Evolutionary conservation across 2,329 filamentous ascomycete species (phyloP).

Genomic region (Chaetoscypha palmicola): DNA sequence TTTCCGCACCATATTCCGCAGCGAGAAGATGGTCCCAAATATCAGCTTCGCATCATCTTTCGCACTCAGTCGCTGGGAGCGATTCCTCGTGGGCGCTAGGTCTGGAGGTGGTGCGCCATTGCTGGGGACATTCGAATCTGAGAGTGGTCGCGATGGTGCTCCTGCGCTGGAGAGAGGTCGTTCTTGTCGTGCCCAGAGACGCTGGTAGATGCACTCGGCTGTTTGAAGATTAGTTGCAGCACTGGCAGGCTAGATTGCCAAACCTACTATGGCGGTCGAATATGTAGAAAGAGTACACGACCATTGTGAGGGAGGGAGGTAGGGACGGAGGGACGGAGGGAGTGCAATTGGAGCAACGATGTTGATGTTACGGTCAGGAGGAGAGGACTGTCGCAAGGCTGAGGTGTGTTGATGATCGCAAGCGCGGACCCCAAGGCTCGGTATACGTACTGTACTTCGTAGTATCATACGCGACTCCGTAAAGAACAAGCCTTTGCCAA

Average conservation of each 20-base stretch:
- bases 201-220: constrained; percentile 98
- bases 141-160: constrained; percentile 40
- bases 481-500: constrained; percentile 21
- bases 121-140: constrained; percentile 39
- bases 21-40: constrained; percentile 92
- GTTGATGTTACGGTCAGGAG: too few relatives aligned
- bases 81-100: constrained; percentile 27
- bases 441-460: not conserved
- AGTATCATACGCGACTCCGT: too few relatives aligned
- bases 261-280: constrained; percentile 92
- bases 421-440: not conserved
- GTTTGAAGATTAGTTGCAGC: constrained; percentile 16
- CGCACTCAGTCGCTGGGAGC: constrained; percentile 35
- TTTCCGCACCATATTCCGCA: constrained; percentile 95
- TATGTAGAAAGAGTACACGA: constrained; percentile 96
- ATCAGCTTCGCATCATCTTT: constrained; percentile 92
- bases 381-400: too few relatives aligned
- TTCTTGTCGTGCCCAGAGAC: constrained; percentile 57
- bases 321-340: too few relatives aligned
- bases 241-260: not conserved
- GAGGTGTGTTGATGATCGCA: too few relatives aligned
- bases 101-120: constrained; percentile 32
- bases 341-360: too few relatives aligned
- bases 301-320: too few relatives aligned
- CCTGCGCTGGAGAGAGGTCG: constrained; percentile 34